Percentiles rank a stretch among this genome's conserved stretches.
Evolutionary conservation across 179 eudicot species (phyloP).

Genomic region (Actinidia arguta): DNA sequence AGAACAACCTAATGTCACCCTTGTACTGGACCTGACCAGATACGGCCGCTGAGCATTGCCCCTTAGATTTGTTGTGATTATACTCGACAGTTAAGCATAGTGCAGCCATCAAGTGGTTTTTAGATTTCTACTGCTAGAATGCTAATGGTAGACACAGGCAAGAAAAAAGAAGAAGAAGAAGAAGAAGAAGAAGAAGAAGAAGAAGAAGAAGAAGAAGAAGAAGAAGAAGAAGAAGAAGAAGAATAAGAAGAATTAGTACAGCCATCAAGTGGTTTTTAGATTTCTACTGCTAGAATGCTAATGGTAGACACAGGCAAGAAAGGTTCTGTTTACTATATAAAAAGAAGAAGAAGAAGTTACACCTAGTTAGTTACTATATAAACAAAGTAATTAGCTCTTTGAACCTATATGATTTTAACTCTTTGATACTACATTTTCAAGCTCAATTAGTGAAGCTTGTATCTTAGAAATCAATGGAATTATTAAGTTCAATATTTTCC

Average conservation of each 20-base stretch:
- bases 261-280: not conserved
- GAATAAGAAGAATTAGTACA: not conserved
- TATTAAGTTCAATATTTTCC: not conserved
- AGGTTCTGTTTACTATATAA: not conserved
- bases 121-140: constrained; percentile 1
- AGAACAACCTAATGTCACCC: not conserved
- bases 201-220: too few species aligned
- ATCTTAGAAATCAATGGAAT: not conserved
- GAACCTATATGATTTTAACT: not conserved
- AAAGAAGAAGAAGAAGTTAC: not conserved
- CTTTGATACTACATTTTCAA: not conserved
- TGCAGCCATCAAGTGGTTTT: not conserved
- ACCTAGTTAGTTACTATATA: not conserved
- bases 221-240: not conserved
- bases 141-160: too few species aligned
- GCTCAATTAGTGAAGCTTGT: not conserved
- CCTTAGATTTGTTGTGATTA: not conserved
- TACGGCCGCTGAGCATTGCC: not conserved
- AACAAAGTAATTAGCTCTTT: not conserved
- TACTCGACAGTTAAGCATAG: not conserved
- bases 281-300: not conserved
- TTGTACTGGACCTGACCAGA: not conserved
- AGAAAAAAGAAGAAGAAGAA: too few species aligned
- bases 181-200: too few species aligned
- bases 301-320: constrained; percentile 1